Evolutionary conservation across 441 rosid species (phyloP), one percentile per base, ranked within the genome.

Genomic region (Euphorbia schlechtendalii): DNA sequence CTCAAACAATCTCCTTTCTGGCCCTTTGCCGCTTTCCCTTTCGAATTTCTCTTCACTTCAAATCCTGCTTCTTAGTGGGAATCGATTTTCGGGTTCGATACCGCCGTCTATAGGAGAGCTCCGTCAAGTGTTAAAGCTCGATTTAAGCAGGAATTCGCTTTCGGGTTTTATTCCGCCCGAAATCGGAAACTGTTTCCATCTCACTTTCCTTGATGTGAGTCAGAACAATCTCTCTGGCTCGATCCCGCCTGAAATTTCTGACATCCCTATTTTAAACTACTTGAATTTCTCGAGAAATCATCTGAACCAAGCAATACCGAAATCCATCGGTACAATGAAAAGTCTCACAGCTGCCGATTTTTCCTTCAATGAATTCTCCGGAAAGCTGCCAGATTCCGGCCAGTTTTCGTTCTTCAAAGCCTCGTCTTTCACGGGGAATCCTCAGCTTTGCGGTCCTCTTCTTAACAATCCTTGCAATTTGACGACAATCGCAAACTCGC

Each of bases 391-490:
- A 1, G 89, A 86, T 38, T 80, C 84, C 2, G 97, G 99, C 51
- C 97, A 90, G 60, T 93, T 93, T 75, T 84, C 96, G 61, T 76
- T 87, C 80, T 90, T 93, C 60, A 90, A 93, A 69, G 89, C 86
- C 73, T 89, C 99, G 7, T 93, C 97, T 15, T 93, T 93, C 65
- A 74, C 88, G 0, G 96, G 97, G 2, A 93, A 93, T 73, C 82
- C 91, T 53, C 81, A 78, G 45, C 97, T 93, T 14, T 93, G 99
- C 52, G 96, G 99, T 56, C 82, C 93, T 45, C 82, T 87, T 61
- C 81, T 93, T 30, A 79, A 78, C 80, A 86, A 71, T 59, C 69
- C 72, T 83, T 73, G 67, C 78, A 78, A 69, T 49, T 80, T 20
- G 91, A 86, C 74, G 17, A 12, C 76, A 30, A 52, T 69, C 45